phyloP scores from a whole-genome alignment of 305 asterid species.

The Fraxinus greggii region DNA sequence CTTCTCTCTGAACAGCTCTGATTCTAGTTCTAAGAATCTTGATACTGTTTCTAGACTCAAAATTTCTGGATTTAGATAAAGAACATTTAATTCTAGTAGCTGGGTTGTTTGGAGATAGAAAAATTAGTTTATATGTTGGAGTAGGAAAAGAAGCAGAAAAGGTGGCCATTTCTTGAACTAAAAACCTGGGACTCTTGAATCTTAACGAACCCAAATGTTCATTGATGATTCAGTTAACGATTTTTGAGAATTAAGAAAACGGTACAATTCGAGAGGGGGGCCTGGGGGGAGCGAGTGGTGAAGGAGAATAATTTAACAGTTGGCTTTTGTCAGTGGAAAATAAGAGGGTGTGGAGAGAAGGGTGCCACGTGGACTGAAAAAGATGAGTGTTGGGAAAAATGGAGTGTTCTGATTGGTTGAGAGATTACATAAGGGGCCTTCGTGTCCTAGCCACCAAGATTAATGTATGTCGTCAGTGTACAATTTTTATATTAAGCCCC shows the following conservation, averaged over 20 bases:
- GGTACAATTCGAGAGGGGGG: not conserved
- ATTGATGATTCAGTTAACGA: constrained; percentile 5
- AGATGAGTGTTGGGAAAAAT: constrained; percentile 17
- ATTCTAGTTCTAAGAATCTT: constrained; percentile 33
- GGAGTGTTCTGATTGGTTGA: constrained; percentile 35
- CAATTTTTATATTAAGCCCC: no score
- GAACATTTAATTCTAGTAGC: constrained; percentile 41
- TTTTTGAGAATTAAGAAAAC: constrained; percentile 19
- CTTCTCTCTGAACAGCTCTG: constrained; percentile 53
- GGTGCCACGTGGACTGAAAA: constrained; percentile 31
- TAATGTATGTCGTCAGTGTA: not conserved
- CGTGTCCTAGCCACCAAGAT: constrained; percentile 7
- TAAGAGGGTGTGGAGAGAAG: constrained; percentile 31
- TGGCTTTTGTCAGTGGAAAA: constrained; percentile 6
- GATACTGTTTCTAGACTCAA: constrained; percentile 18
- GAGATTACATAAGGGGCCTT: not conserved
- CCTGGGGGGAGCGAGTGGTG: constrained; percentile 15
- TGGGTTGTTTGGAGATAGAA: constrained; percentile 46
- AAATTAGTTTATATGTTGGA: constrained; percentile 38
- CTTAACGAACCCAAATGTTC: constrained; percentile 25
- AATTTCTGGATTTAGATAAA: constrained; percentile 20
- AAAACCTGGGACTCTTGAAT: constrained; percentile 11
- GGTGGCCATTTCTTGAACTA: constrained; percentile 36
- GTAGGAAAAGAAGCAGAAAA: constrained; percentile 35
- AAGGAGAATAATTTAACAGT: constrained; percentile 15